Evolutionary conservation across 345 rosid genomes (phyloP).

Genomic region (Salix suchowensis): DNA sequence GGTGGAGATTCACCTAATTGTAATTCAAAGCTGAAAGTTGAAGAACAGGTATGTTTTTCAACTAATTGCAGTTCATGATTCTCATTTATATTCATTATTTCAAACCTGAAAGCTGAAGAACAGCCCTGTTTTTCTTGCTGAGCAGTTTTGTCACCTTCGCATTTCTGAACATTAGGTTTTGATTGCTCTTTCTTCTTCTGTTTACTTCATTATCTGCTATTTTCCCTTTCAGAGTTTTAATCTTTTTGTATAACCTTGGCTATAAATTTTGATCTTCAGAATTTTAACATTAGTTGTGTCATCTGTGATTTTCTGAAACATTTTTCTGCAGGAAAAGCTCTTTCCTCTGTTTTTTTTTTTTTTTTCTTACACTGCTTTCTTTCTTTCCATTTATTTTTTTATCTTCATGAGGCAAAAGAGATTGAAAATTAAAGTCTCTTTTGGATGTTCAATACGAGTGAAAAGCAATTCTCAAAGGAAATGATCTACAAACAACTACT

Average conservation of each 20-base stretch:
- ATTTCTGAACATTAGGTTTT: not conserved
- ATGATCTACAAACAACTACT: not conserved
- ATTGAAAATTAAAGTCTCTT: not conserved
- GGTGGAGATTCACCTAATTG: constrained; percentile 46
- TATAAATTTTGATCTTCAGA: not conserved
- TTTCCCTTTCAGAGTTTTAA: not conserved
- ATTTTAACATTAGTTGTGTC: not conserved
- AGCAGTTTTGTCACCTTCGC: not conserved
- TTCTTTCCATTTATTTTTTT: not conserved
- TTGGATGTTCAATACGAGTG: not conserved
- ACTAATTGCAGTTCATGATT: not conserved
- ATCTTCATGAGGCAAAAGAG: not conserved
- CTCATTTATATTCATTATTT: not conserved
- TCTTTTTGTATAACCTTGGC: not conserved
- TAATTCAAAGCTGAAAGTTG: constrained; percentile 30
- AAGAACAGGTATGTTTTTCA: constrained; percentile 43
- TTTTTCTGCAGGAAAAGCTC: not conserved
- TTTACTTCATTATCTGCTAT: not conserved
- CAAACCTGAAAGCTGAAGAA: not conserved
- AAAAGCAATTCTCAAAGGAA: not conserved
- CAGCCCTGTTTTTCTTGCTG: not conserved
- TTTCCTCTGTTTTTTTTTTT: not conserved
- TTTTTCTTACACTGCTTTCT: too few species aligned
- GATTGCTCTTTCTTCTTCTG: not conserved
- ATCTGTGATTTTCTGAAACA: not conserved